A percentile compares a stretch with the other conserved stretches of the same genome.
Evolutionary conservation across 2,329 filamentous ascomycete species (phyloP).

Genomic region (Paraphaeosphaeria minitans): DNA sequence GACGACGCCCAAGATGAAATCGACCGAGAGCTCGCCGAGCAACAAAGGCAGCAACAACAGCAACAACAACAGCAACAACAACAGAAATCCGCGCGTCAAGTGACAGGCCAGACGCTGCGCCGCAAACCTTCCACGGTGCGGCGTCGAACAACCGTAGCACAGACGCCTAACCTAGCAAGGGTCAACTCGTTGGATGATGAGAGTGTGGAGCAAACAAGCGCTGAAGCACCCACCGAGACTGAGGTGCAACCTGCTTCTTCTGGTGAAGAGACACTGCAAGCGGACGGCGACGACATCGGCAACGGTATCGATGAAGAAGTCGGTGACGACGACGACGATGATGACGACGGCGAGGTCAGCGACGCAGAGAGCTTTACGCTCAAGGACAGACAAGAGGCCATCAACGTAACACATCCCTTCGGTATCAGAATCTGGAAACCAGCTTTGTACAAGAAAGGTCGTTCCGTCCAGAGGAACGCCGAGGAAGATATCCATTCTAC

Average conservation of each 20-base stretch:
- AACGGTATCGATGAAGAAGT: constrained; percentile 64
- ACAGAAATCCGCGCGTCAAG: constrained; percentile 23
- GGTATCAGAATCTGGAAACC: constrained; percentile 99
- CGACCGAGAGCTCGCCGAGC: constrained; percentile 65
- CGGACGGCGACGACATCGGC: constrained; percentile 49
- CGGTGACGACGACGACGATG: constrained; percentile 71
- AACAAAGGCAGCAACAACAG: constrained; percentile 31
- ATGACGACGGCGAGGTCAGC: constrained; percentile 76
- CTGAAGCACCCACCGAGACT: constrained; percentile 29
- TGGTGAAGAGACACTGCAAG: constrained; percentile 48
- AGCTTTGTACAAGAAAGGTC: constrained; percentile 94
- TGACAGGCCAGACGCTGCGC: constrained; percentile 48
- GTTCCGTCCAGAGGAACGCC: constrained; percentile 93
- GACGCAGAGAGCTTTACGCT: constrained; percentile 98
- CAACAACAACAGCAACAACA: constrained; percentile 9
- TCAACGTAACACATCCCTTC: constrained; percentile 98
- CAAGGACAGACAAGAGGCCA: constrained; percentile 94
- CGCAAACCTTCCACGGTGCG: constrained; percentile 59
- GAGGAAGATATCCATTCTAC: constrained; percentile 97
- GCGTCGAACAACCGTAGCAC: constrained; percentile 54
- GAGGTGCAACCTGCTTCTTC: constrained; percentile 38
- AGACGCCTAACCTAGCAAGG: constrained; percentile 53
- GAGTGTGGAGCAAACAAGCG: constrained; percentile 44
- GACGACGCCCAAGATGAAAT: constrained; percentile 87
- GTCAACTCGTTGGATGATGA: constrained; percentile 55